Evolutionary conservation across 73 alveolate genomes (phyloP).

Genomic region (Paramecium bursaria): DNA sequence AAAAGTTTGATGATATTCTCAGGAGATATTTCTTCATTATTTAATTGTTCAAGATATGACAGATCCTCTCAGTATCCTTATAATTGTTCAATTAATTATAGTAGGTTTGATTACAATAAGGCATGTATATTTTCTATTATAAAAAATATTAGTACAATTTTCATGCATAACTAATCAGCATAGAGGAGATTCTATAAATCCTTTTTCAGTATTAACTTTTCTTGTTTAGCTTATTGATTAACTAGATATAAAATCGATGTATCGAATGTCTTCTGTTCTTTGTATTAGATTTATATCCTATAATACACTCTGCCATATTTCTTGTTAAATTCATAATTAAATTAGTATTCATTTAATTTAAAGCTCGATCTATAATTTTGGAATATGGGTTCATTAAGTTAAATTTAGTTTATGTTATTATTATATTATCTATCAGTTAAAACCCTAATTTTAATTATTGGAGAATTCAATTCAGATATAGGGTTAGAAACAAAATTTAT

Average conservation of each 20-base stretch:
- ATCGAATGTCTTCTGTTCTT: not conserved
- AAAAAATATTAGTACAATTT: no score
- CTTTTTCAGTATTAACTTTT: constrained; percentile 2
- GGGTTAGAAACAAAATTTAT: no score
- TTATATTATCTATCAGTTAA: no score
- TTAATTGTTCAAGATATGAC: constrained; percentile 6
- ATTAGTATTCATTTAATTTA: not conserved
- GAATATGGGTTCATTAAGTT: no score
- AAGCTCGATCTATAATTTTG: not conserved
- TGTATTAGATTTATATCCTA: constrained; percentile 3
- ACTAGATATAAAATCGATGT: constrained; percentile 7
- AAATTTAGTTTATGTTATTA: no score
- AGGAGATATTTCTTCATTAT: not conserved
- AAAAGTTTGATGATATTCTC: not conserved
- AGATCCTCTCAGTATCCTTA: not conserved
- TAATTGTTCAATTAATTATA: not conserved
- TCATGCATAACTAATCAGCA: not conserved
- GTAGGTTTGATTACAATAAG: not conserved
- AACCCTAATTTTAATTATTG: no score
- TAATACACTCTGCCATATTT: not conserved
- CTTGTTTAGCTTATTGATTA: constrained; percentile 43
- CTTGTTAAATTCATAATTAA: not conserved
- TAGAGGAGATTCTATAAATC: not conserved
- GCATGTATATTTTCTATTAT: not conserved
- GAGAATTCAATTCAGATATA: no score